Base-by-base conservation (phyloP, 176 grass and related monocot species). In the Aechmea fasciata region DNA sequence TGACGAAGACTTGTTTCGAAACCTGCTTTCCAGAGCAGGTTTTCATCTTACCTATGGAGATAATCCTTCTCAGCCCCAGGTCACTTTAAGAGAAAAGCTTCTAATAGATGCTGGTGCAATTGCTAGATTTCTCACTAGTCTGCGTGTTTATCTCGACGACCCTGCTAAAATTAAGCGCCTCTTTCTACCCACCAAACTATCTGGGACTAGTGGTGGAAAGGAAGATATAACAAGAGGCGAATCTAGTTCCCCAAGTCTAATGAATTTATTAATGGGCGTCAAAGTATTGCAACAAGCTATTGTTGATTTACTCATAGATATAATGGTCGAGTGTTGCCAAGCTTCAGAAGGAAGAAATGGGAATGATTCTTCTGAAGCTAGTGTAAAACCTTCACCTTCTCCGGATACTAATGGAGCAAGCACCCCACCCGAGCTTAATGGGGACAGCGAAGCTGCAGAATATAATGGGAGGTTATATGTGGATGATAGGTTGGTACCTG, bases 241-340 rank as follows among this genome's bases (percentile, higher is more conserved):
- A 65, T 65, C 71, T 66, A 83, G 63, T 67, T 81, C 86, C 50
- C 80, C 84, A 73, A 97, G 82, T 67, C 79, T 87, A 71, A 85
- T 97, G 62, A 93, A 71, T 79, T 76, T 92, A 78, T 64, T 97
- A 62, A 92, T 97, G 94, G 88, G 84, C 17, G 86, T 91, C 73
- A 92, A 78, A 55, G 90, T 87, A 77, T 87, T 96, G 81, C 87
- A 90, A 79, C 86, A 97, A 66, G 89, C 89, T 72, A 92, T 92
- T 52, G 81, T 97, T 79, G 89, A 93, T 81, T 90, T 92, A 72
- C 90, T 97, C 77, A 52, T 97, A 55, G 94, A 97, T 90, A 92
- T 89, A 70, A 90, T 97, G 94, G 94, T 92, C 17, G 86, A 97
- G 71, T 97, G 94, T 70, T 97, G 94, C 69, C 85, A 87, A 72